Evolutionary conservation across 495 filamentous ascomycete genomes (phyloP), one percentile per base, ranked within the genome.

Genomic region (Thermothielavioides terrestris): DNA sequence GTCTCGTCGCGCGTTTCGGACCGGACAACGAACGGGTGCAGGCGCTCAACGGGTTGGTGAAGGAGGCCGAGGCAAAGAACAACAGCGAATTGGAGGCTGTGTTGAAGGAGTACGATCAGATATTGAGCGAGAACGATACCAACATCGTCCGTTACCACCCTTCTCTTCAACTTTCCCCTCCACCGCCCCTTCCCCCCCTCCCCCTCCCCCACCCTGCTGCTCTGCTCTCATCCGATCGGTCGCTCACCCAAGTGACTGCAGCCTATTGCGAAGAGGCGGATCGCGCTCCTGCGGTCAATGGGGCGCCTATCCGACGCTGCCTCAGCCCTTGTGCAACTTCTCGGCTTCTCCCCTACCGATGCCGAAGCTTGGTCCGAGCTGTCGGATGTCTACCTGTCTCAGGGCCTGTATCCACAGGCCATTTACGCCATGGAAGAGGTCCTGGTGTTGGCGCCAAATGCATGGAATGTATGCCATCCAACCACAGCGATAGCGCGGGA

Each of bases 291-390:
- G 30, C 76, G 79, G 47, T 85, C 84, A 25, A 73, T 94, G 54
- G 78, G 77, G 18, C 77, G 79, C 49, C 66, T 75, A 3, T 60
- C 77, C 9, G 88, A 94, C 50, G 88, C 92, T 11, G 85, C 88
- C 39, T 71, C 80, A 43, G 79, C 80, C 32, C 69, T 96, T 35
- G 78, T 82, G 51, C 73, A 82, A 49, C 72, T 96, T 25, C 75
- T 98, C 35, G 82, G 89, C 52, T 78, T 83, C 49, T 84, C 85
- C 9, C 91, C 92, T 5, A 95, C 87, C 7, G 94, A 97, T 70
- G 83, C 84, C 10, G 92, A 98, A 65, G 83, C 88, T 15, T 98
- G 92, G 92, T 82, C 88, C 44, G 92, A 98, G 71, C 74, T 98
- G 56, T 77, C 86, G 27, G 86, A 91, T 56, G 67, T 96, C 27